Evolutionary conservation across 257 asterid genomes (phyloP).

Genomic region (Henckelia pumila): DNA sequence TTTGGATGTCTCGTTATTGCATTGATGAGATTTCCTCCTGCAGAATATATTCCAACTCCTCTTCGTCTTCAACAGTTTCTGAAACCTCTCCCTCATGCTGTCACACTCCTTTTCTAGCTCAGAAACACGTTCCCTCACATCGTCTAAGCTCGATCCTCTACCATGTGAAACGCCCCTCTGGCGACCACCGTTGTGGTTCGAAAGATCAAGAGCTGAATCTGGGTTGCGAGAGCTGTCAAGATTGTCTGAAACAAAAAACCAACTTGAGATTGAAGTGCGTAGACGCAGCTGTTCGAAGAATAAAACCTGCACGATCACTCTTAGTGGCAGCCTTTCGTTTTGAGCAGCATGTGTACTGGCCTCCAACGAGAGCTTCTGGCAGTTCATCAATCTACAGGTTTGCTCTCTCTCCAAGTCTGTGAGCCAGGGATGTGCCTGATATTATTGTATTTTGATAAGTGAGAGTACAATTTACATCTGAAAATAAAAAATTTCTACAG

Average conservation of each 20-base stretch:
- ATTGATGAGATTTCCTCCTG: slow-evolving; percentile 47
- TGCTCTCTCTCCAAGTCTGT: slow-evolving; percentile 69
- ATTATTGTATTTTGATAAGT: no score
- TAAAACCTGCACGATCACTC: slow-evolving; percentile 81
- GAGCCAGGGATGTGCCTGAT: slow-evolving; percentile 93
- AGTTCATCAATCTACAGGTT: slow-evolving; percentile 75
- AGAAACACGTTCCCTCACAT: slow-evolving; percentile 68
- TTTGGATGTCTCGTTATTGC: slow-evolving; percentile 25
- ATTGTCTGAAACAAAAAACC: slow-evolving; percentile 78
- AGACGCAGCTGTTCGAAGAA: slow-evolving; percentile 86
- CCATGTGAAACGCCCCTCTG: slow-evolving; percentile 17
- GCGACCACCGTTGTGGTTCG: slow-evolving; percentile 33
- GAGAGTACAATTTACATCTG: not conserved
- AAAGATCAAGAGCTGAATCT: slow-evolving; percentile 31
- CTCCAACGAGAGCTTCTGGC: slow-evolving; percentile 87
- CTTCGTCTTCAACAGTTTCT: slow-evolving; percentile 51
- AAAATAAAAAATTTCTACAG: not conserved
- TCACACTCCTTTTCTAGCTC: slow-evolving; percentile 84
- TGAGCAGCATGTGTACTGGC: slow-evolving; percentile 95
- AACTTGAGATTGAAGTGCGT: slow-evolving; percentile 81
- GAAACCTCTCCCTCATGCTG: slow-evolving; percentile 70
- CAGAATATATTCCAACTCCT: slow-evolving; percentile 79
- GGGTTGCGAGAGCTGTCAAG: slow-evolving; percentile 60
- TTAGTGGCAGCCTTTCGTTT: slow-evolving; percentile 82
- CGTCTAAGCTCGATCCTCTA: slow-evolving; percentile 42